Base-by-base conservation (phyloP, 2,329 filamentous ascomycete genomes). In the Chalara sp. region DNA sequence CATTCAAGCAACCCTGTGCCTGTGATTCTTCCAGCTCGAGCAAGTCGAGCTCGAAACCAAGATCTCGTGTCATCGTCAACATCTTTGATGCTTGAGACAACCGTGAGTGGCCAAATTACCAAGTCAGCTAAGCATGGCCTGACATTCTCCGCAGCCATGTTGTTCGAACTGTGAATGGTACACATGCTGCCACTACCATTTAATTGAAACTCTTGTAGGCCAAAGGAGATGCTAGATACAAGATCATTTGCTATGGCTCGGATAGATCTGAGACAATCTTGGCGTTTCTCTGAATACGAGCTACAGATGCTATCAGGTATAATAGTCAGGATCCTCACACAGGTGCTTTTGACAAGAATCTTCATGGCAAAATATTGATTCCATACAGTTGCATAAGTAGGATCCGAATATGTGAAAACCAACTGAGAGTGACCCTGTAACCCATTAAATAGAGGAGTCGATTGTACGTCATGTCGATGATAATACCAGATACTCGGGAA, bases 291-390 rank as follows among this genome's bases (percentile, higher is more conserved):
- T 30, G 21, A 21, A 21, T 21, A 21, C 3, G 21, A 21, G 21
- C 21, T 21, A 21, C 21, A 21, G 21, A 21, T 21, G 3, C 21
- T 21, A 21, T 21, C 21, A 21, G 21, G 21, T 3, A 21, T 21
- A 21, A 49, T 11, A 32, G 56, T 37, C 7, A 62, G 56, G 39
- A 58, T 53, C 7, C 44, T 54, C 35, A 65, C 21, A 6, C 55
- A 55, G 33, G 57, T 56, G 44, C 55, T 59, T 46, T 56, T 59
- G 43, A 62, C 47, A 6, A 65, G 58, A 51, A 65, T 57, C 44
- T 53, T 53, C 6, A 51, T 57, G n/a, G 61, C 45, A 42, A 56
- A 64, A 50, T 64, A 63, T n/a, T 55, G 53, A 12, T 41, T 48
- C 62, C 64, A 67, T 2, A 58, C 44, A 8, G 58, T 45, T 5